Percentiles rank a stretch among this genome's conserved stretches.
phyloP scores from a whole-genome alignment of 2,329 filamentous ascomycete species.

The Tolypocladium album region DNA sequence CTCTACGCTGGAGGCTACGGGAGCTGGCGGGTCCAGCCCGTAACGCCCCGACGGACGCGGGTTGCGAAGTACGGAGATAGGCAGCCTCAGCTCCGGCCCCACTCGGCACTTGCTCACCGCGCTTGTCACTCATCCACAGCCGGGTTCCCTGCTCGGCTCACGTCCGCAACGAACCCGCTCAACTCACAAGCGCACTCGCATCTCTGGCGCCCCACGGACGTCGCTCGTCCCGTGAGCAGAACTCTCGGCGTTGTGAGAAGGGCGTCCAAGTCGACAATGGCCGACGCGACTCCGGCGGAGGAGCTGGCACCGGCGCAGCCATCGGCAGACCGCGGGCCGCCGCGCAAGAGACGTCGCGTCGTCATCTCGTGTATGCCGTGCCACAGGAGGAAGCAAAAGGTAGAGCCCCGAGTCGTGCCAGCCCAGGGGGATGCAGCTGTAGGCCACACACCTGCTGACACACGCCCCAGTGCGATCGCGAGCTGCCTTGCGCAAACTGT shows the following conservation, averaged over 20 bases:
- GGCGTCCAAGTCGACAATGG: not conserved
- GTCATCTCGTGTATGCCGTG: conserved; percentile 56
- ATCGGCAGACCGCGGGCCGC: conserved; percentile 19
- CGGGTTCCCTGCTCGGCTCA: not conserved
- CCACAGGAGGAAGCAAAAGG: conserved; percentile 53
- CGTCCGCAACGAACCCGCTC: not conserved
- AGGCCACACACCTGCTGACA: not conserved
- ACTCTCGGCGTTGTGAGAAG: not conserved
- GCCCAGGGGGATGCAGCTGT: not conserved
- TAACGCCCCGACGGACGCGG: not conserved
- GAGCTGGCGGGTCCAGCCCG: not conserved
- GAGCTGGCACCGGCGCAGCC: not conserved
- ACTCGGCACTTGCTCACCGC: not conserved
- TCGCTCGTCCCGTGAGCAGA: not conserved
- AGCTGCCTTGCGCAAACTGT: conserved; percentile 50
- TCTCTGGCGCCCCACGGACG: no score
- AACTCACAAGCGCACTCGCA: not conserved
- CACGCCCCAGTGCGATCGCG: conserved; percentile 41
- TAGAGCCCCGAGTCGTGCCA: conserved; percentile 8
- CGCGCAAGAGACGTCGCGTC: conserved; percentile 46
- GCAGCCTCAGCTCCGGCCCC: not conserved
- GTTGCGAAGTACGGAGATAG: not conserved
- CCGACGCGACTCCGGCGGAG: not conserved
- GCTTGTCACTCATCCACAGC: not conserved
- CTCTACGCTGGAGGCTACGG: no score